Conservation (phyloP, 2,329 filamentous ascomycete species). For the Beauveria sp. region DNA sequence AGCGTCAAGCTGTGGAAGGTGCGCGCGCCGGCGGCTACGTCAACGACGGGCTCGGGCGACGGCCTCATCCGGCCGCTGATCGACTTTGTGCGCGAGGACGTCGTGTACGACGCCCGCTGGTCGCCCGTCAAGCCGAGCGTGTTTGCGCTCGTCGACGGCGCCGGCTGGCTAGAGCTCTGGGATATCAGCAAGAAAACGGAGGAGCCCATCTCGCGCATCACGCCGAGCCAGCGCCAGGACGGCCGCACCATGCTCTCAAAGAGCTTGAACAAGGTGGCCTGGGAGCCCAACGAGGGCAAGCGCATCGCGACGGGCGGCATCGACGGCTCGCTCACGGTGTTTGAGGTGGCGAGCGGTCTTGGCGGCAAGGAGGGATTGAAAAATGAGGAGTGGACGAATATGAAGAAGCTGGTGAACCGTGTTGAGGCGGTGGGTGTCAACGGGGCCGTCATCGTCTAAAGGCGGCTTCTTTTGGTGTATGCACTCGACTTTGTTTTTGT, state of each 20-base stretch:
- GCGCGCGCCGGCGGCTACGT: conserved; percentile 67
- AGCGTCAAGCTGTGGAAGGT: conserved; percentile 96
- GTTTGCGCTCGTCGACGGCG: conserved; percentile 89
- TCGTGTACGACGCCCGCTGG: conserved; percentile 95
- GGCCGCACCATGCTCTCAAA: conserved; percentile 65
- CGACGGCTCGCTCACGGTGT: conserved; percentile 83
- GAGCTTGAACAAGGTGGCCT: conserved; percentile 88
- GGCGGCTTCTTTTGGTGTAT: neutral
- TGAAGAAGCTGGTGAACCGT: conserved; percentile 80
- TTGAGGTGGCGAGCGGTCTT: conserved; percentile 77
- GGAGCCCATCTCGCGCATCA: conserved; percentile 76
- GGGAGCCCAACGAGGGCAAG: conserved; percentile 85
- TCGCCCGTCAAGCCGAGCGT: conserved; percentile 89
- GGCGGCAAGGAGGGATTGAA: conserved; percentile 79
- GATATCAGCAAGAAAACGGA: conserved; percentile 89
- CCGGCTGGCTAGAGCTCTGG: conserved; percentile 88
- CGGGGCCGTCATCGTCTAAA: conserved; percentile 34
- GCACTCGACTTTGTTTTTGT: neutral
- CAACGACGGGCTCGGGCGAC: conserved; percentile 47
- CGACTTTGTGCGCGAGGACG: conserved; percentile 87
- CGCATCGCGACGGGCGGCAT: conserved; percentile 85
- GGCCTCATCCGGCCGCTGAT: conserved; percentile 64
- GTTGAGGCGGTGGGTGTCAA: conserved; percentile 56
- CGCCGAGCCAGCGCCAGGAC: conserved; percentile 59
- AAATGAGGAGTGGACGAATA: conserved; percentile 83